These are phyloP conservation scores for Metschnikowia chrysomelidarum DNA, from an alignment of 805 yeast species.

Conservation along the genomic window DNA sequence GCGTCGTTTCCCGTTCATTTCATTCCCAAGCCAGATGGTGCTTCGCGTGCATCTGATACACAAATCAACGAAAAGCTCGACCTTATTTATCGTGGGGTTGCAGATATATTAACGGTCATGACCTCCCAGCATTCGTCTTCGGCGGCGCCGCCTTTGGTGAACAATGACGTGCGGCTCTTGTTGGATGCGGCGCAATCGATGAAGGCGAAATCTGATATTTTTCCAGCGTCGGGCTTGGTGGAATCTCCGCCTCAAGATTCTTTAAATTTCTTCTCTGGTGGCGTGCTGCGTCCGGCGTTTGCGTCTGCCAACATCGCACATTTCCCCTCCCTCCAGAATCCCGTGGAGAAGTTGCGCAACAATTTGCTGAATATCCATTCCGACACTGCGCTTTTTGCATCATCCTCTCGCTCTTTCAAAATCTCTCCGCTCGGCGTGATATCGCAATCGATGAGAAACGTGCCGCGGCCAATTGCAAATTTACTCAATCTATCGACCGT, in stretches of 20 bases:
- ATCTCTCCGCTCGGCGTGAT: constrained; percentile 47
- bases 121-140: constrained; percentile 9
- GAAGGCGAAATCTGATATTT: constrained; percentile 12
- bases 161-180: constrained; percentile 25
- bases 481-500: constrained; percentile 21
- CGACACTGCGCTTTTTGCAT: constrained; percentile 6
- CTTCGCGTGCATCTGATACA: not conserved
- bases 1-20: constrained; percentile 11
- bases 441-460: constrained; percentile 28
- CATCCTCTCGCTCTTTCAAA: constrained; percentile 36
- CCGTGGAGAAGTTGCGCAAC: constrained; percentile 2
- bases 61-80: constrained; percentile 23
- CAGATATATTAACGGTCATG: constrained; percentile 31
- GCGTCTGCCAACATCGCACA: not conserved
- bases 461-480: constrained; percentile 38
- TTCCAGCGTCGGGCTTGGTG: constrained; percentile 3
- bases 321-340: not conserved
- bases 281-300: constrained; percentile 4
- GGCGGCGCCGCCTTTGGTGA: constrained; percentile 12
- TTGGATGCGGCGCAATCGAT: constrained; percentile 29
- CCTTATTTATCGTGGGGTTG: constrained; percentile 33
- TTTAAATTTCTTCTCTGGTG: constrained; percentile 1
- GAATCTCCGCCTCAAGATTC: constrained; percentile 4
- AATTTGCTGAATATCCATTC: not conserved
- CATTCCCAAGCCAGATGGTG: constrained; percentile 7